phyloP scores from a whole-genome alignment of 202 grass and related monocot genomes.

The Digitaria exilis region DNA sequence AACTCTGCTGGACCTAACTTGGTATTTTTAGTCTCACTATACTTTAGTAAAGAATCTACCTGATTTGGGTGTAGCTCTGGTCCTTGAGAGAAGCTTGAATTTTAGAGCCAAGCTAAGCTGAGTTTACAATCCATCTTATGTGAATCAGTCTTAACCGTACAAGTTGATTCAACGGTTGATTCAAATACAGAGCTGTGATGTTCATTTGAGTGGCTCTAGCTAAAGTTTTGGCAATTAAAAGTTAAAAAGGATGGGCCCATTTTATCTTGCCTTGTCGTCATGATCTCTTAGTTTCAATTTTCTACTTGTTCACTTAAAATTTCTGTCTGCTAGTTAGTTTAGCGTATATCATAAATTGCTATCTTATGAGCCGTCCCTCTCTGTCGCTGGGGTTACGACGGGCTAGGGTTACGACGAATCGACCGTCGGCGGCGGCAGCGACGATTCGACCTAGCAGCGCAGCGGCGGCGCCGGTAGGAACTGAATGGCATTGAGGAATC shows the following conservation, averaged over 20 bases:
- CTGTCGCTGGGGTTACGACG: too few species aligned
- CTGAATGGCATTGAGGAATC: too few species aligned
- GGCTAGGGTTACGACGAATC: too few species aligned
- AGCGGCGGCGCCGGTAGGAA: too few species aligned
- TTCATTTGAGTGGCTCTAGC: not conserved
- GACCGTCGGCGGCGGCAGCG: too few species aligned
- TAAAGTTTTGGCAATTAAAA: not conserved
- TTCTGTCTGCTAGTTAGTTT: not conserved
- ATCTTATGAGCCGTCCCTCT: not conserved
- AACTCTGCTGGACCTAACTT: not conserved
- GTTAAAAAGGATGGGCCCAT: not conserved
- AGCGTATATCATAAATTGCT: not conserved
- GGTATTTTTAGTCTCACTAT: not conserved
- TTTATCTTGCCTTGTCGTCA: not conserved
- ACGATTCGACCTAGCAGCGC: too few species aligned
- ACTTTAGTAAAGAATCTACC: not conserved
- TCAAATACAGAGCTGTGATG: not conserved
- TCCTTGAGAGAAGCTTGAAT: not conserved
- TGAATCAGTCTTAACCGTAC: not conserved
- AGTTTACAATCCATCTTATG: not conserved
- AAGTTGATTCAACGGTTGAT: not conserved
- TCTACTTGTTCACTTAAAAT: not conserved
- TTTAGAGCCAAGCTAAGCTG: not conserved
- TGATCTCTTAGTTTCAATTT: not conserved
- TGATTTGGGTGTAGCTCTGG: not conserved